Percentiles rank a stretch among this genome's conserved stretches.
Conservation (phyloP, 176 grass and related monocot genomes). For the Raddia distichophylla region DNA sequence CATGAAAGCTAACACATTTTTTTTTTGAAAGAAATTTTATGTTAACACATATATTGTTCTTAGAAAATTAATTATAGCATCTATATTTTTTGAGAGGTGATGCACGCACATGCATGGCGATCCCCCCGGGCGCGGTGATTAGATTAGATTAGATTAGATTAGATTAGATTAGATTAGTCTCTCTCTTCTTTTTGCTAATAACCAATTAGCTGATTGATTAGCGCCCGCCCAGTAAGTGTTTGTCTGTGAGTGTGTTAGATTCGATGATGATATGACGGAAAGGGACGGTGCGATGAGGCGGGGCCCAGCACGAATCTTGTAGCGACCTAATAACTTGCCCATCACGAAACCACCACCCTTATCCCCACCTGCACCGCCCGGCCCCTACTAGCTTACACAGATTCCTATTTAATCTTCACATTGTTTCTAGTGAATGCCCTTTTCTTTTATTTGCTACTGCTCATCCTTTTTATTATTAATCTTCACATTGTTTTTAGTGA, state of each 20-base stretch:
- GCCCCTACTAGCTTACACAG: no score
- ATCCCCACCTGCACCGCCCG: not conserved
- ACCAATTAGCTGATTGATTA: not conserved
- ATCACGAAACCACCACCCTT: constrained; percentile 28
- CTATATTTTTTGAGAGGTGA: not conserved
- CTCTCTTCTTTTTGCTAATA: not conserved
- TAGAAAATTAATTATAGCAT: no score
- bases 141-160: not conserved
- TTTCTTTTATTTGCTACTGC: no score
- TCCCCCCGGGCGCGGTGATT: constrained; percentile 1
- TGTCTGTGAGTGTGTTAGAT: not conserved
- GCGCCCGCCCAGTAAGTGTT: not conserved
- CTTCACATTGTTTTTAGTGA: no score
- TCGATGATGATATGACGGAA: constrained; percentile 1
- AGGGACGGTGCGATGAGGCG: constrained; percentile 10
- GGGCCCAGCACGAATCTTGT: constrained; percentile 45
- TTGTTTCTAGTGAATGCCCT: no score
- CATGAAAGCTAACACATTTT: no score
- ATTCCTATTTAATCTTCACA: no score
- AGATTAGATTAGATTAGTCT: not conserved
- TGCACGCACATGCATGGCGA: not conserved
- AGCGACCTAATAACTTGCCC: constrained; percentile 38
- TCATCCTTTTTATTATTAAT: no score
- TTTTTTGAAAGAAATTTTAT: no score
- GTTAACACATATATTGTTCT: no score